Percentiles rank a stretch among this genome's conserved stretches.
phyloP scores from a whole-genome alignment of 139 green algal genomes.

The Closterium sp. region DNA sequence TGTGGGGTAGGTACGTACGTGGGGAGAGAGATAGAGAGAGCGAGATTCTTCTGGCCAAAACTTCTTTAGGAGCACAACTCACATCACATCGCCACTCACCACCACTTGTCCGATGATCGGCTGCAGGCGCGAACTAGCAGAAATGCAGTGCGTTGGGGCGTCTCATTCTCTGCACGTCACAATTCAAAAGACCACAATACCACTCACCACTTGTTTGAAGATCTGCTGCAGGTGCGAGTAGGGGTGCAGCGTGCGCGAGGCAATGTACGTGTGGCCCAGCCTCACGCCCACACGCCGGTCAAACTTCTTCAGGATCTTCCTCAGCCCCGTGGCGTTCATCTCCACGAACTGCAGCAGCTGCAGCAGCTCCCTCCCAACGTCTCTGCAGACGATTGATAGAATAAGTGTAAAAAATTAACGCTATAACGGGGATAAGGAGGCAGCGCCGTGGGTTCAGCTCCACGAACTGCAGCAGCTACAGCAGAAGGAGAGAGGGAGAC shows the following conservation, averaged over 20 bases:
- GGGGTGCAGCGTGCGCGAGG: slow-evolving; percentile 23
- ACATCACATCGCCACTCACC: slow-evolving; percentile 26
- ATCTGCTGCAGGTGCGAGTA: slow-evolving; percentile 52
- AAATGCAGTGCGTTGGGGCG: too few relatives aligned
- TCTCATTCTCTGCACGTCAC: too few relatives aligned
- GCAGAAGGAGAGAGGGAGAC: not conserved
- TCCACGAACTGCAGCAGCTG: slow-evolving; percentile 48
- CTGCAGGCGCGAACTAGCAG: slow-evolving; percentile 44
- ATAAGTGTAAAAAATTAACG: too few relatives aligned
- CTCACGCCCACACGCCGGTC: slow-evolving; percentile 37
- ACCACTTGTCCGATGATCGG: slow-evolving; percentile 42
- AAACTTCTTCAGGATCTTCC: slow-evolving; percentile 55
- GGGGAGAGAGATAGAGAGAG: too few relatives aligned
- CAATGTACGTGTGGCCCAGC: slow-evolving; percentile 30
- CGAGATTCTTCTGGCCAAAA: too few relatives aligned
- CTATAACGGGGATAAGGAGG: not conserved
- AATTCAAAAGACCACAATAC: not conserved
- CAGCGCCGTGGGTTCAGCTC: slow-evolving; percentile 47
- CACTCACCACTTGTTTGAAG: slow-evolving; percentile 39
- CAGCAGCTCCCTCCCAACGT: slow-evolving; percentile 38
- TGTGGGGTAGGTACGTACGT: too few relatives aligned
- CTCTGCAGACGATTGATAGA: too few relatives aligned
- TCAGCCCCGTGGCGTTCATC: slow-evolving; percentile 42
- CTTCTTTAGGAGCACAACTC: too few relatives aligned
- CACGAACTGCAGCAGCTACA: slow-evolving; percentile 45